Conservation (phyloP, 208 protist genomes). For the Leishmania major region DNA sequence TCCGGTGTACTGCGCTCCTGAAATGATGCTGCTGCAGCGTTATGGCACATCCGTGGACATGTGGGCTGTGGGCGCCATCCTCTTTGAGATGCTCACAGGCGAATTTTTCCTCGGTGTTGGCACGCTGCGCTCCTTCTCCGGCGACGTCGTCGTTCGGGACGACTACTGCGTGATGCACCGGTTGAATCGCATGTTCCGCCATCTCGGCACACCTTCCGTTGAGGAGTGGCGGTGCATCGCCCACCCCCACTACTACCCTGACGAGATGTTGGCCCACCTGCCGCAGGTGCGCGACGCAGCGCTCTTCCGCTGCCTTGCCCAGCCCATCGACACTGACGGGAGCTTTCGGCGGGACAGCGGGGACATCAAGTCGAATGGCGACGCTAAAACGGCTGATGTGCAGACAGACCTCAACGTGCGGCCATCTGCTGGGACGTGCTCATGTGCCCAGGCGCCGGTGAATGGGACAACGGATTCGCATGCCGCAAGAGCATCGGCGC, state of each 20-base stretch:
- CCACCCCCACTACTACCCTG: conserved; percentile 93
- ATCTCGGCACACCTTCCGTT: conserved; percentile 93
- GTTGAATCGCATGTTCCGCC: conserved; percentile 96
- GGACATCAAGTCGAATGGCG: conserved; percentile 6
- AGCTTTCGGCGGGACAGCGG: conserved; percentile 8
- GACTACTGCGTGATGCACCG: conserved; percentile 85
- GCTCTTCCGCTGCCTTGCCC: conserved; percentile 20
- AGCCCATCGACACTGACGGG: not conserved
- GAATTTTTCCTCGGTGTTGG: conserved; percentile 96
- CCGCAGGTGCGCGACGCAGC: conserved; percentile 27
- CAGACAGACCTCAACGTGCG: not conserved
- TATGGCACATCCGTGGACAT: conserved; percentile 86
- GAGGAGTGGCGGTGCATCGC: conserved; percentile 96
- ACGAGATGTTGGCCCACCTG: conserved; percentile 90
- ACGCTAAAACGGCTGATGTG: not conserved
- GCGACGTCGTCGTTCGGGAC: conserved; percentile 59
- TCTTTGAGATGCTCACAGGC: conserved; percentile 85
- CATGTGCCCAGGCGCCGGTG: not conserved
- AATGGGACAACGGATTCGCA: not conserved
- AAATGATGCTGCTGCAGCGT: conserved; percentile 77
- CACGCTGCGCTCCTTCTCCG: conserved; percentile 72
- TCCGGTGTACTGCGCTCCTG: conserved; percentile 94
- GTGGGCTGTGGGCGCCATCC: conserved; percentile 92
- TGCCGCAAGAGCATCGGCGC: not conserved
- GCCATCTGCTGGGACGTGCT: not conserved